Percentiles rank a stretch among this genome's conserved stretches.
phyloP scores from a whole-genome alignment of 2,329 filamentous ascomycete genomes.

The Aspergillus tubingensis region DNA sequence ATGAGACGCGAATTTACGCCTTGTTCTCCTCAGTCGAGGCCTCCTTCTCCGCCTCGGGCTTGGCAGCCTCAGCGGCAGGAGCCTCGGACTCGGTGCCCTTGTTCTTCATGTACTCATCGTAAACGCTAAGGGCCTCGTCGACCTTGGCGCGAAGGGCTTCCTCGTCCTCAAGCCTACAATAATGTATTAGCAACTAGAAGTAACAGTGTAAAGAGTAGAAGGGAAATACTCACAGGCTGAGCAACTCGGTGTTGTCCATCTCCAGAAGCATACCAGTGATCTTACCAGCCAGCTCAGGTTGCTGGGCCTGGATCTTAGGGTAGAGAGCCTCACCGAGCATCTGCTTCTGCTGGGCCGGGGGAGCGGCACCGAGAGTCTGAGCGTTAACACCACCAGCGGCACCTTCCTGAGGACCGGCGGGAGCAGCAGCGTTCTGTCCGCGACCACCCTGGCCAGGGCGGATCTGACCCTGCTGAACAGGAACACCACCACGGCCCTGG shows the following conservation, averaged over 20 bases:
- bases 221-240: slow-evolving; percentile 78
- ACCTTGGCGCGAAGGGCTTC: slow-evolving; percentile 90
- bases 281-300: slow-evolving; percentile 95
- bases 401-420: slow-evolving; percentile 42
- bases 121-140: slow-evolving; percentile 93
- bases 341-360: slow-evolving; percentile 90
- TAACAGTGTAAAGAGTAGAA: neutral
- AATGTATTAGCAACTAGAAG: slow-evolving; percentile 12
- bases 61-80: slow-evolving; percentile 43
- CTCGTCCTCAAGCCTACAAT: slow-evolving; percentile 79
- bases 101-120: slow-evolving; percentile 97
- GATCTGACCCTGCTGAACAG: slow-evolving; percentile 40
- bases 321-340: slow-evolving; percentile 96
- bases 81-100: slow-evolving; percentile 55
- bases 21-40: slow-evolving; percentile 43
- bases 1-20: slow-evolving; percentile 35
- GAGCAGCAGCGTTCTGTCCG: slow-evolving; percentile 42
- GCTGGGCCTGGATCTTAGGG: slow-evolving; percentile 94
- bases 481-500: slow-evolving; percentile 48
- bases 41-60: slow-evolving; percentile 49
- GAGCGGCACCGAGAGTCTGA: slow-evolving; percentile 52
- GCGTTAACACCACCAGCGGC: slow-evolving; percentile 50
- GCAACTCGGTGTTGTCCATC: slow-evolving; percentile 95
- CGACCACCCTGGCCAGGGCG: slow-evolving; percentile 45
- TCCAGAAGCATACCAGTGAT: slow-evolving; percentile 99